phyloP scores from a whole-genome alignment of 345 rosid species.

The Salix udensis region DNA sequence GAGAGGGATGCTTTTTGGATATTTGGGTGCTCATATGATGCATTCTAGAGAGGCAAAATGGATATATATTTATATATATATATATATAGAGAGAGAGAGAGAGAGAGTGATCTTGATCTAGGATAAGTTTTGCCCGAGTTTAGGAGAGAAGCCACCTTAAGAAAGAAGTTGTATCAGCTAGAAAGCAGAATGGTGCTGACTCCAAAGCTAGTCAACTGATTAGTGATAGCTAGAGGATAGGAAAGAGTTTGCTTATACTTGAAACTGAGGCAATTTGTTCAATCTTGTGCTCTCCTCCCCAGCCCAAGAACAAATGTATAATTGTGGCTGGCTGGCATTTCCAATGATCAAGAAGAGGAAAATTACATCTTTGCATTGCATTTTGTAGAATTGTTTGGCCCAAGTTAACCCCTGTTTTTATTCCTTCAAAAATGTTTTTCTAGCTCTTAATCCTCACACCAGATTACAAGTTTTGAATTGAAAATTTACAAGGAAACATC shows the following conservation, averaged over 20 bases:
- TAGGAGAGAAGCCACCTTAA: not conserved
- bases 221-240: not conserved
- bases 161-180: not conserved
- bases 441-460: not conserved
- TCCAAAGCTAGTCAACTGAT: not conserved
- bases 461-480: no score
- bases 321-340: not conserved
- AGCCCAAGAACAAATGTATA: not conserved
- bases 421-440: not conserved
- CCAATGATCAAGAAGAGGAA: not conserved
- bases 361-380: no score
- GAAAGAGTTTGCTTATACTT: not conserved
- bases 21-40: not conserved
- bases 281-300: not conserved
- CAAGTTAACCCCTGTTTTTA: not conserved
- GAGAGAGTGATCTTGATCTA: not conserved
- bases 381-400: not conserved
- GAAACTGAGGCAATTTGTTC: not conserved
- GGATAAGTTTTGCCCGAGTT: not conserved
- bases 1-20: not conserved
- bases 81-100: no score
- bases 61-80: not conserved
- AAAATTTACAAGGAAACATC: no score
- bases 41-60: not conserved
- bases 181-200: not conserved